These are phyloP conservation scores for Rutstroemia sp. DNA, from an alignment of 2,329 filamentous ascomycete species.

Conservation along the genomic window DNA sequence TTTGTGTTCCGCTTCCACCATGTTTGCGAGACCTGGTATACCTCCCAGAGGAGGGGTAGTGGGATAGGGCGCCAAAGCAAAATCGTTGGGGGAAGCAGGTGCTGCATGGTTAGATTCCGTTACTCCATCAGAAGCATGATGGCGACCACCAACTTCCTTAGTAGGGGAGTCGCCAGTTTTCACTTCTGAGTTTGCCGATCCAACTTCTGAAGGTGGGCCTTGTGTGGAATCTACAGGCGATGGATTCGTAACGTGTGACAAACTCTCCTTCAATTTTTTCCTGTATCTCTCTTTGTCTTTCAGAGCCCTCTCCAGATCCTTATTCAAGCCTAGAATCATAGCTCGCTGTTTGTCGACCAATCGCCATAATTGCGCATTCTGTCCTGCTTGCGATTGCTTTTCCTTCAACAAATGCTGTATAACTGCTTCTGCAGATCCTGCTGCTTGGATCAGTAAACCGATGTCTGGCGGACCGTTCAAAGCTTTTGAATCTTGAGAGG, in stretches of 20 bases:
- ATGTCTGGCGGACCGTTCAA: slow-evolving; percentile 64
- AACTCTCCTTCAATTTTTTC: slow-evolving; percentile 76
- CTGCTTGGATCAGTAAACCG: slow-evolving; percentile 68
- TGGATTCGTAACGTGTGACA: slow-evolving; percentile 33
- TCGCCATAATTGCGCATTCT: slow-evolving; percentile 91
- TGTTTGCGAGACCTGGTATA: slow-evolving; percentile 31
- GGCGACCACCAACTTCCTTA: slow-evolving; percentile 17
- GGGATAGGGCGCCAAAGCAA: slow-evolving; percentile 54
- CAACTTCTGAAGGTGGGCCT: slow-evolving; percentile 22
- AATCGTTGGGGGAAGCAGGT: slow-evolving; percentile 46
- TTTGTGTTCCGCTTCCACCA: slow-evolving; percentile 48
- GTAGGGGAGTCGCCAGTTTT: slow-evolving; percentile 6
- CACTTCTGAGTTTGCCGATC: slow-evolving; percentile 20
- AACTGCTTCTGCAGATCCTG: slow-evolving; percentile 82
- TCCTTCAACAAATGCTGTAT: slow-evolving; percentile 86
- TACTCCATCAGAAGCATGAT: slow-evolving; percentile 23
- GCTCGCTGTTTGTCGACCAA: slow-evolving; percentile 92
- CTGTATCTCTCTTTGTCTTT: slow-evolving; percentile 95
- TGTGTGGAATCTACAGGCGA: slow-evolving; percentile 27
- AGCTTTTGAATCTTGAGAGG: slow-evolving; percentile 42
- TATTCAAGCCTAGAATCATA: slow-evolving; percentile 90
- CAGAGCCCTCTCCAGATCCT: slow-evolving; percentile 81
- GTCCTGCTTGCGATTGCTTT: slow-evolving; percentile 79
- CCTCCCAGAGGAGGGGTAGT: slow-evolving; percentile 51
- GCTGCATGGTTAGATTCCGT: slow-evolving; percentile 27